Base-by-base conservation (phyloP, 257 asterid genomes). In the Fraxinus americana region DNA sequence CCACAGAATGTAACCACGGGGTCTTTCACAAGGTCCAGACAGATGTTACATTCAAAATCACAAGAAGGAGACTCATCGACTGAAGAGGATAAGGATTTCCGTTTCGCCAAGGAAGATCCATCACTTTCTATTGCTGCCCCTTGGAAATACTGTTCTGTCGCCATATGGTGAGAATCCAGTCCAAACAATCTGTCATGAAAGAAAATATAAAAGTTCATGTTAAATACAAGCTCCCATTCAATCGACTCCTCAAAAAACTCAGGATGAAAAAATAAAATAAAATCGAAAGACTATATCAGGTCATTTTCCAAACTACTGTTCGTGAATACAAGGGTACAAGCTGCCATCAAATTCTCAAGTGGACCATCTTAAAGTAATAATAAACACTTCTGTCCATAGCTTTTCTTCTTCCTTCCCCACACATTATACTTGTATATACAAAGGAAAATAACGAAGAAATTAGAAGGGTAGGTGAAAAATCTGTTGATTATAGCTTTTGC, bases 1-100 rank as follows among this genome's bases (percentile, higher is more conserved):
- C 98, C 98, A 5, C 98, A 91, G 34, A 93, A 78, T 4, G 98
- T 93, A 67, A 93, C 90, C 13, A 93, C 97, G 0, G 98, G 98
- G 41, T 93, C 98, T 36, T 83, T 91, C 77, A 86, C 96, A 0
- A 80, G 75, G 54, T 90, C 97, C 3, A 93, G 82, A 80, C 98
- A 93, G 35, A 93, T 93, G 83, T 91, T 91, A 78, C 98, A 93
- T 54, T 93, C 97, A 57, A 93, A 87, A 54, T 88, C 91, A 11
- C 83, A 67, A 0, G 92, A 86, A 3, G 83, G 63, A 2, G 81
- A n/a, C 52, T 82, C 86, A 14, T 82, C 83, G 1, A 52, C 79
- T 9, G 83, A 36, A 0, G 87, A 30, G 27, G 73, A 25, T 17
- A 79, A n/a, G 17, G 94, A 69, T 39, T 82, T 83, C 83, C 82